Conservation (phyloP, 2,329 filamentous ascomycete species). For the Ascochyta lentis region DNA sequence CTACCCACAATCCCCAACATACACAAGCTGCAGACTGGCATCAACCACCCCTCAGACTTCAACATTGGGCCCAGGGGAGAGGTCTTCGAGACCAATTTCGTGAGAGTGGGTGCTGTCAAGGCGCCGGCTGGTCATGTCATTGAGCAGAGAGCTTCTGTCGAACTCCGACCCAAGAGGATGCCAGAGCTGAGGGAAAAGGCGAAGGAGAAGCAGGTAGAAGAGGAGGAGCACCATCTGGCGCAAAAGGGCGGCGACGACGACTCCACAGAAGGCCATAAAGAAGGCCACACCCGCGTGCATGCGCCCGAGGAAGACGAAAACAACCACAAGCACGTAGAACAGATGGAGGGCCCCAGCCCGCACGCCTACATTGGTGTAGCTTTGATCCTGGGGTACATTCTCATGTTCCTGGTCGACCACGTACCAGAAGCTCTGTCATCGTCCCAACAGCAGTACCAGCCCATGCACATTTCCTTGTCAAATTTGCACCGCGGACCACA, state of each 20-base stretch:
- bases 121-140: slow-evolving; percentile 28
- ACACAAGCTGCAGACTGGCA: slow-evolving; percentile 35
- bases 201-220: slow-evolving; percentile 27
- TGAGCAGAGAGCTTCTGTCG: slow-evolving; percentile 31
- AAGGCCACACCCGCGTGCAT: slow-evolving; percentile 47
- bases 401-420: slow-evolving; percentile 93
- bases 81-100: slow-evolving; percentile 17
- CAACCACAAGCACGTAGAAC: slow-evolving; percentile 53
- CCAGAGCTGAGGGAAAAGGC: slow-evolving; percentile 35
- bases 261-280: slow-evolving; percentile 46
- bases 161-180: slow-evolving; percentile 27
- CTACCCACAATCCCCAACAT: slow-evolving; percentile 35
- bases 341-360: slow-evolving; percentile 54
- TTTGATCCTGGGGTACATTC: slow-evolving; percentile 84
- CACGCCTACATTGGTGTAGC: slow-evolving; percentile 86
- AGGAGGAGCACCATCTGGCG: slow-evolving; percentile 32
- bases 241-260: slow-evolving; percentile 49
- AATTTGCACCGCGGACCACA: slow-evolving; percentile 68
- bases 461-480: slow-evolving; percentile 87
- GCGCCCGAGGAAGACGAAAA: slow-evolving; percentile 45
- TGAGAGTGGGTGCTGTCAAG: slow-evolving; percentile 28
- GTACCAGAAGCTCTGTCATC: slow-evolving; percentile 43
- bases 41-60: slow-evolving; percentile 34
- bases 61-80: slow-evolving; percentile 30
- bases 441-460: slow-evolving; percentile 69